Conservation (phyloP, 2,329 filamentous ascomycete species). For the Sporothrix schenckii region DNA sequence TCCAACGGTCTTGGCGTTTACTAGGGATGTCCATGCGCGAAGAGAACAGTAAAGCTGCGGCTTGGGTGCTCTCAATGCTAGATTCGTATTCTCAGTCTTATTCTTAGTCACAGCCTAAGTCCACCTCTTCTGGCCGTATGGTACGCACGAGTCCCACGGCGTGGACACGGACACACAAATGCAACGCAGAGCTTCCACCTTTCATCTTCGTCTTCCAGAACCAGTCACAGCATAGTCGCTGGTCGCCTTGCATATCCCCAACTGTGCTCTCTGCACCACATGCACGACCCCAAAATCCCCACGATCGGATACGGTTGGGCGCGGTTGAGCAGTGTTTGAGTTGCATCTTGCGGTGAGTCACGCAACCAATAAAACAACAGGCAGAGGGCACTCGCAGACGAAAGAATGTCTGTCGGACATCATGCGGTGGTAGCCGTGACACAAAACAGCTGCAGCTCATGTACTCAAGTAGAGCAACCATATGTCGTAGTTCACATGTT, state of each 20-base stretch:
- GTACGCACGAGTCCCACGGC: neutral
- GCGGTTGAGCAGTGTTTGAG: neutral
- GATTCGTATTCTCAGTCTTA: neutral
- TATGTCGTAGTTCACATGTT: too few species aligned
- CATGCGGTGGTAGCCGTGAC: conserved; percentile 1
- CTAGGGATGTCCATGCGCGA: neutral
- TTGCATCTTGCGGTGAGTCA: conserved; percentile 26
- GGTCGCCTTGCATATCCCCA: conserved; percentile 9
- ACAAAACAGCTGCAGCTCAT: neutral
- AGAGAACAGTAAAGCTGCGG: too few species aligned
- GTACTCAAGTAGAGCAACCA: too few species aligned
- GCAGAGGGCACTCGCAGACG: neutral
- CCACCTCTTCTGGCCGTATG: conserved; percentile 12
- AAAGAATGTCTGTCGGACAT: neutral
- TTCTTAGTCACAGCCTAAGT: neutral
- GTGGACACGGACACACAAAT: neutral
- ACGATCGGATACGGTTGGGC: neutral
- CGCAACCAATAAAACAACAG: conserved; percentile 18
- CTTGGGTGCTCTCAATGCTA: neutral
- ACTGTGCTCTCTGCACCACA: neutral
- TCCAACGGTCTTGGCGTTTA: conserved; percentile 7
- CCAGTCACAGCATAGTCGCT: neutral
- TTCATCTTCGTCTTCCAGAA: neutral
- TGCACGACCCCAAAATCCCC: neutral
- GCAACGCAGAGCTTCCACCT: too few species aligned